These are phyloP conservation scores for Ziziphus jujuba DNA, from an alignment of 306 rosid genomes.

Conservation along the genomic window DNA sequence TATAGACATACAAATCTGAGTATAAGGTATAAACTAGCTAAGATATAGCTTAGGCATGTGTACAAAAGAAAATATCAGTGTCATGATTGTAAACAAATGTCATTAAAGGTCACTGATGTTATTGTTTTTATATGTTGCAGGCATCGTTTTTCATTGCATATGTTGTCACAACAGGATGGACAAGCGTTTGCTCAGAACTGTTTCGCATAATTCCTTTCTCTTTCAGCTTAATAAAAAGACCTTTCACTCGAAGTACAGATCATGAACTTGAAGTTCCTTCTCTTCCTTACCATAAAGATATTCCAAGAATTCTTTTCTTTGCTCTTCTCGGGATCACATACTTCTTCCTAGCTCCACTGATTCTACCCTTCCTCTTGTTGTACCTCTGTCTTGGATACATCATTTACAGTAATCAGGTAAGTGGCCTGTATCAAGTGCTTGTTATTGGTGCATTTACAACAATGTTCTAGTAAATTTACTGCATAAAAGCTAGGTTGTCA, in stretches of 20 bases:
- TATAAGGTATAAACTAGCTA: not conserved
- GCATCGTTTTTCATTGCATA: slow-evolving; percentile 93
- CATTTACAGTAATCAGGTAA: slow-evolving; percentile 81
- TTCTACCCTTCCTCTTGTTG: slow-evolving; percentile 80
- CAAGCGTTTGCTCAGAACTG: slow-evolving; percentile 77
- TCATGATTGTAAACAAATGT: slow-evolving; percentile 2
- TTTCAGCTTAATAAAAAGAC: slow-evolving; percentile 54
- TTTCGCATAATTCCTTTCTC: slow-evolving; percentile 66
- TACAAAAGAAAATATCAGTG: slow-evolving; percentile 13
- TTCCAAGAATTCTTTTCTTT: slow-evolving; percentile 82
- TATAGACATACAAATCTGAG: not conserved
- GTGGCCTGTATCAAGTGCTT: slow-evolving; percentile 23
- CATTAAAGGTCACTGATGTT: slow-evolving; percentile 11
- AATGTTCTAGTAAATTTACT: not conserved
- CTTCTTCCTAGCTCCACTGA: slow-evolving; percentile 93
- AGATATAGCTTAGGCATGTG: slow-evolving; percentile 14
- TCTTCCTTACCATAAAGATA: slow-evolving; percentile 58
- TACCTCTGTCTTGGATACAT: slow-evolving; percentile 80
- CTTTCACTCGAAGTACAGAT: slow-evolving; percentile 36
- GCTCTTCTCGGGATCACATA: slow-evolving; percentile 92
- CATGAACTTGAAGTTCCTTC: slow-evolving; percentile 72
- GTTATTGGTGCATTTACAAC: not conserved
- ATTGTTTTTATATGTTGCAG: slow-evolving; percentile 44
- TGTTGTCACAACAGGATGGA: slow-evolving; percentile 97
- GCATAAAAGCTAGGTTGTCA: not conserved